Base-by-base conservation (phyloP, 768 basidiomycete genomes). In the Lactarius hengduanensis region DNA sequence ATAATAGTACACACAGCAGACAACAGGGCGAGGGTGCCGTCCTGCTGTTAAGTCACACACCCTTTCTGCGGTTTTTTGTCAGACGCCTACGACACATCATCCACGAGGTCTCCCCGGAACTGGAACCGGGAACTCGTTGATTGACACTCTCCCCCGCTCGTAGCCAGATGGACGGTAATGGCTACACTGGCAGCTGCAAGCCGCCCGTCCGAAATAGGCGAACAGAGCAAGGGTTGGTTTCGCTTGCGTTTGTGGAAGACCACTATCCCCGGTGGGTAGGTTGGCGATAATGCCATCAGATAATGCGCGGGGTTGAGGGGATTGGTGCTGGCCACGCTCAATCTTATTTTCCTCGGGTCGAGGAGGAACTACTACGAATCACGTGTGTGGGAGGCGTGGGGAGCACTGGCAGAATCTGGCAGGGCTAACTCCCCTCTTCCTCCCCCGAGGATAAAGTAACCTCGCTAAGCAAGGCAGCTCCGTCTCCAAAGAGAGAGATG, bases 361-460 rank as follows among this genome's bases (percentile, higher is more conserved):
- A 50, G 22, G 11, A 22, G 9, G n/a, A 11, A n/a, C 30, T 56
- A 20, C 32, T 58, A 40, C 34, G 7, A 38, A 65, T 61, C 64
- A 65, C 59, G 64, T 65, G 64, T 56, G 16, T 16, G 26, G 20
- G 47, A 38, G 47, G 57, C 57, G 34, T 59, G 47, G 45, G 15
- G 15, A 36, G 20, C 28, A 2, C 16, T 26, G n/a, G 8, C 40
- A 53, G 6, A 53, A 53, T 53, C 26, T 26, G 22, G 26, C 26
- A 22, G 22, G 50, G 50, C 50, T 26, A 53, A 26, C 50, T 5
- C 50, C 50, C 26, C 26, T 15, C 26, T 53, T 53, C 50, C 6
- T 53, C 32, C 47, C 20, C 58, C 36, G 30, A 32, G 56, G 45
- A 55, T 41, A 45, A 57, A 50, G n/a, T 41, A 30, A 26, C 55